Percentiles rank a stretch among this genome's conserved stretches.
These are phyloP conservation scores for Ogataea paradorogensis DNA, from an alignment of 805 yeast species.

Conservation along the genomic window DNA sequence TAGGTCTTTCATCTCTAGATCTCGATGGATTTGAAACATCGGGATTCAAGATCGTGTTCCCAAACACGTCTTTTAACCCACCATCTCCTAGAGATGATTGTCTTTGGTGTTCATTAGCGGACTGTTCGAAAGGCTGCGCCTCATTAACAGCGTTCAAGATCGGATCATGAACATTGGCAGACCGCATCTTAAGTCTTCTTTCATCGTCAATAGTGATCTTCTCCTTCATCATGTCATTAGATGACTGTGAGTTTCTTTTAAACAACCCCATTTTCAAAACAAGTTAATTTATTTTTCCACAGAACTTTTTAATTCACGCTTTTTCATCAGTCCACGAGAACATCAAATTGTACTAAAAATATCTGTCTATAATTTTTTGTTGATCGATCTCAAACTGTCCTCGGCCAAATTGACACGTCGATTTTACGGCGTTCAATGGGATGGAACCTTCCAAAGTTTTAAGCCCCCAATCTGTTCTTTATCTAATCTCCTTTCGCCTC, in stretches of 20 bases:
- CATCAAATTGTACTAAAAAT: too few relatives aligned
- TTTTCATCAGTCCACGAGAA: too few relatives aligned
- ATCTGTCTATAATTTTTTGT: too few relatives aligned
- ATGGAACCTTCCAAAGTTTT: too few relatives aligned
- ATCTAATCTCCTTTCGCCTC: background rate
- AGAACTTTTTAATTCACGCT: background rate
- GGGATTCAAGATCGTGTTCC: conserved; percentile 70
- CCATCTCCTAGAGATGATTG: conserved; percentile 35
- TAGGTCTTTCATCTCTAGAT: conserved; percentile 90
- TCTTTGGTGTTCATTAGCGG: conserved; percentile 37
- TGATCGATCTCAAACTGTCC: too few relatives aligned
- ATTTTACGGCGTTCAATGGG: too few relatives aligned
- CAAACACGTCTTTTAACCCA: conserved; percentile 78
- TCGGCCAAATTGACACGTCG: too few relatives aligned
- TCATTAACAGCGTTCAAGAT: conserved; percentile 89
- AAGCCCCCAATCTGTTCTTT: too few relatives aligned
- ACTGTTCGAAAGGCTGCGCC: conserved; percentile 88
- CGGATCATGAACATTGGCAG: conserved; percentile 83
- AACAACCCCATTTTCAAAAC: conserved; percentile 41
- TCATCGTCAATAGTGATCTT: conserved; percentile 51
- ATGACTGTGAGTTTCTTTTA: conserved; percentile 36
- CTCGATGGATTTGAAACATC: conserved; percentile 94
- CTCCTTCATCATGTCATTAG: conserved; percentile 29
- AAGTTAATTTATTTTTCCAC: background rate
- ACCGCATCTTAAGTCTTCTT: conserved; percentile 56